Evolutionary conservation across 257 asterid species (phyloP).

Genomic region (Forsythia suspensa): DNA sequence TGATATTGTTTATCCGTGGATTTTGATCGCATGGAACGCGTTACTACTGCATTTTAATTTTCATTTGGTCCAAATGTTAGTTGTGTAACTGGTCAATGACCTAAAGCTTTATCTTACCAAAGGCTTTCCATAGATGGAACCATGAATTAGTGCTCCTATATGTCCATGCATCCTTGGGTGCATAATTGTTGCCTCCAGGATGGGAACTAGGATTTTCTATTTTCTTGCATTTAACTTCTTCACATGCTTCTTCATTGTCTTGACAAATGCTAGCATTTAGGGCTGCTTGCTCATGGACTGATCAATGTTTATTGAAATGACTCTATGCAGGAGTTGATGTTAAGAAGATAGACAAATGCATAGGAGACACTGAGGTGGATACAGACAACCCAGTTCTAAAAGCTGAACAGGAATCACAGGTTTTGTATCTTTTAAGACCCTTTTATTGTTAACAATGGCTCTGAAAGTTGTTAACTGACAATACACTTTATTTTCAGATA

Average conservation of each 20-base stretch:
- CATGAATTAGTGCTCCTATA: too few relatives aligned
- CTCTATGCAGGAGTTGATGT: constrained; percentile 58
- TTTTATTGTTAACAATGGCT: neutral
- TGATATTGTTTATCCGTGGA: neutral
- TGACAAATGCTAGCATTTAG: neutral
- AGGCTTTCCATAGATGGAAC: too few relatives aligned
- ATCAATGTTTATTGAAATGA: neutral
- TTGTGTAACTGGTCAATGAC: too few relatives aligned
- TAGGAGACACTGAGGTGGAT: constrained; percentile 79
- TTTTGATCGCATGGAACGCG: too few relatives aligned
- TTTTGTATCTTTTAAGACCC: constrained; percentile 7
- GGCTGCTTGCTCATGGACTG: constrained; percentile 2
- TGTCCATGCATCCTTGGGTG: too few relatives aligned
- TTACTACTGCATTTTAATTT: too few relatives aligned
- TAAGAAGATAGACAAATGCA: constrained; percentile 67
- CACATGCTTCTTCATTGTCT: too few relatives aligned
- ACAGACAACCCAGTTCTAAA: constrained; percentile 64
- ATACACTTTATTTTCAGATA: constrained; percentile 36
- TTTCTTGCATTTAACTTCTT: neutral
- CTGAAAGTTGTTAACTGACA: constrained; percentile 10
- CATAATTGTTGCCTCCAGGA: neutral
- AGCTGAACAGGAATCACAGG: constrained; percentile 77
- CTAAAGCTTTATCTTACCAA: too few relatives aligned
- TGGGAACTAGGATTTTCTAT: too few relatives aligned
- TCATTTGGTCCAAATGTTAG: too few relatives aligned